Percentiles rank a stretch among this genome's conserved stretches.
Evolutionary conservation across 129 eudicot genomes (phyloP).

Genomic region (Tanacetum coccineum): DNA sequence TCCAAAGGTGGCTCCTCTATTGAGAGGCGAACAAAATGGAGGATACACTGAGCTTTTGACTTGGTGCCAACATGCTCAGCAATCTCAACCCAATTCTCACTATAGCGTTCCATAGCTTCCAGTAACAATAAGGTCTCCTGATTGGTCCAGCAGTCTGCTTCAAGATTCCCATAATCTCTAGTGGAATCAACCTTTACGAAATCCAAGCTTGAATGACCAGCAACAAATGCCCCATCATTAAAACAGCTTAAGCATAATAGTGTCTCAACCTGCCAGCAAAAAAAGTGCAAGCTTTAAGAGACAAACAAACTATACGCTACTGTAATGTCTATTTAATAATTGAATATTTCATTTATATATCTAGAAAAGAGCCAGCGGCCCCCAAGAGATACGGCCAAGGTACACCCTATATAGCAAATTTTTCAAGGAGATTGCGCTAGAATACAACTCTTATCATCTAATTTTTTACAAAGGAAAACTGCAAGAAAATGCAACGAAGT

Average conservation of each 20-base stretch:
- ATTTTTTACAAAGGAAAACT: no score
- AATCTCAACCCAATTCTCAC: conserved; percentile 82
- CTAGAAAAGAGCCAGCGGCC: no score
- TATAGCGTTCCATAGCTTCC: conserved; percentile 71
- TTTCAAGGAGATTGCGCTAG: no score
- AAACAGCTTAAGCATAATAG: conserved; percentile 78
- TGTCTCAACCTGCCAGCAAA: conserved; percentile 55
- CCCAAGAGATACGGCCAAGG: no score
- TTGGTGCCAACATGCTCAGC: conserved; percentile 94
- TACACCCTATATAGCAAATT: no score
- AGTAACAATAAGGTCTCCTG: conserved; percentile 90
- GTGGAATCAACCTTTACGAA: conserved; percentile 57
- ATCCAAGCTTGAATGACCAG: conserved; percentile 96
- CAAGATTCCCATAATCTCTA: conserved; percentile 67
- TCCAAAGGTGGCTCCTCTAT: conserved; percentile 69
- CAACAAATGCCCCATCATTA: conserved; percentile 74
- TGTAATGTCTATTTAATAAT: no score
- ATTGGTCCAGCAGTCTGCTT: conserved; percentile 90
- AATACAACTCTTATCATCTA: no score
- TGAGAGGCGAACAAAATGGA: conserved; percentile 84
- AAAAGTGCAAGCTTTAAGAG: background rate
- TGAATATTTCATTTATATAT: no score
- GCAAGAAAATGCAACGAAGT: no score
- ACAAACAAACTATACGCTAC: no score
- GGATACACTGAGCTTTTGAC: conserved; percentile 91